Evolutionary conservation across 352 stramenopile species (phyloP).

Genomic region (Peronospora destructor): DNA sequence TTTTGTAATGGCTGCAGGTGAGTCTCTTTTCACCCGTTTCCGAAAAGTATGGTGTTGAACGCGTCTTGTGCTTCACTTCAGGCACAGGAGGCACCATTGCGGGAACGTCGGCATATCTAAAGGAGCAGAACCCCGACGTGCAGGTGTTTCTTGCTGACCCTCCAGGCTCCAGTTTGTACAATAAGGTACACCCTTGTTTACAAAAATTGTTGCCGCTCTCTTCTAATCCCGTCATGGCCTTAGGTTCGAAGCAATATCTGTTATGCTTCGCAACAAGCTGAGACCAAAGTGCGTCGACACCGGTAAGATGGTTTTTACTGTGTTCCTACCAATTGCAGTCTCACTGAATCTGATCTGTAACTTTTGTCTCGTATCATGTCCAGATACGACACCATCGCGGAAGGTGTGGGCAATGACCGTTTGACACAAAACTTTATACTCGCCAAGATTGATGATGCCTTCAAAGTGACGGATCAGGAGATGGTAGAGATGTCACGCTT

Average conservation of each 20-base stretch:
- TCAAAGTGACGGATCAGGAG: constrained; percentile 91
- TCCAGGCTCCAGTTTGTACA: constrained; percentile 93
- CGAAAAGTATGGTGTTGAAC: not conserved
- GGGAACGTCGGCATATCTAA: constrained; percentile 91
- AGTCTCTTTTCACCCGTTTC: not conserved
- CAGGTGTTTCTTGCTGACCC: constrained; percentile 95
- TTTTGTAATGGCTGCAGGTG: constrained; percentile 96
- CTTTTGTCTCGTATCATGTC: constrained; percentile 1
- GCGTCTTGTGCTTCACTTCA: constrained; percentile 16
- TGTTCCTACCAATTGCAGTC: not conserved
- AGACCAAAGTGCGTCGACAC: constrained; percentile 89
- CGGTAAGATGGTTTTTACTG: constrained; percentile 25
- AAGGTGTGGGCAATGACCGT: constrained; percentile 97
- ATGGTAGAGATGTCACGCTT: constrained; percentile 97
- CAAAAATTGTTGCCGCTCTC: not conserved
- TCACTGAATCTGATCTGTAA: not conserved
- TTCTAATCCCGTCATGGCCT: constrained; percentile 3
- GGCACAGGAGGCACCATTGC: constrained; percentile 96
- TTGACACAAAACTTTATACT: constrained; percentile 94
- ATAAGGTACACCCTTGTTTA: constrained; percentile 62
- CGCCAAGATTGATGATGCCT: constrained; percentile 85
- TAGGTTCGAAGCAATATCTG: constrained; percentile 90
- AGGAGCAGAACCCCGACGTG: constrained; percentile 79
- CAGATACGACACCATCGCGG: constrained; percentile 95
- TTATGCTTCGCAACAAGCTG: constrained; percentile 91